phyloP scores from a whole-genome alignment of 2,329 filamentous ascomycete genomes.

The Amylocarpus encephaloides region DNA sequence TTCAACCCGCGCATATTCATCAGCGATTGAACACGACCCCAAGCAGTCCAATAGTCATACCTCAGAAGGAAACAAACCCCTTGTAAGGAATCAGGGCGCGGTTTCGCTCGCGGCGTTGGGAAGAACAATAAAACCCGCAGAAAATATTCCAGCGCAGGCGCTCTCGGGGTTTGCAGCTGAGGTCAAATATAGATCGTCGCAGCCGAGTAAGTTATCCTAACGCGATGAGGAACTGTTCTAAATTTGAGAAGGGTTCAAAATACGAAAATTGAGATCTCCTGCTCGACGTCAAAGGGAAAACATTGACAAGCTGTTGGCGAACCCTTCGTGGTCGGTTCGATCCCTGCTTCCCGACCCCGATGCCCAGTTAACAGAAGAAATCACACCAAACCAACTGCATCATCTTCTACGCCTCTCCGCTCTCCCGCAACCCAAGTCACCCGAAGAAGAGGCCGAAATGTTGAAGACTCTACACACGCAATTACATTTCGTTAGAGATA shows the following conservation, averaged over 20 bases:
- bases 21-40: neutral
- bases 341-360: slow-evolving; percentile 55
- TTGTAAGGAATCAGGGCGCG: too few relatives aligned
- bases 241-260: neutral
- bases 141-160: too few relatives aligned
- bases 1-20: slow-evolving; percentile 4
- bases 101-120: too few relatives aligned
- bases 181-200: too few relatives aligned
- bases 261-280: neutral
- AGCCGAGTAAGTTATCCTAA: neutral
- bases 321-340: slow-evolving; percentile 77
- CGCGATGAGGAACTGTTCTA: neutral
- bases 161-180: too few relatives aligned
- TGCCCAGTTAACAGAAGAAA: slow-evolving; percentile 26
- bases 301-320: slow-evolving; percentile 49
- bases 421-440: slow-evolving; percentile 62
- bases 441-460: slow-evolving; percentile 62
- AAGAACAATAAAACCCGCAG: too few relatives aligned
- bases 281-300: too few relatives aligned
- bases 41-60: too few relatives aligned
- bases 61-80: too few relatives aligned
- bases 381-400: slow-evolving; percentile 60
- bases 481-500: slow-evolving; percentile 81
- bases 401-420: slow-evolving; percentile 88
- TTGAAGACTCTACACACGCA: slow-evolving; percentile 72